A percentile compares a stretch with the other conserved stretches of the same genome.
These are phyloP conservation scores for Xerocomellus amylosporus DNA, from an alignment of 768 basidiomycete genomes.

Conservation along the genomic window DNA sequence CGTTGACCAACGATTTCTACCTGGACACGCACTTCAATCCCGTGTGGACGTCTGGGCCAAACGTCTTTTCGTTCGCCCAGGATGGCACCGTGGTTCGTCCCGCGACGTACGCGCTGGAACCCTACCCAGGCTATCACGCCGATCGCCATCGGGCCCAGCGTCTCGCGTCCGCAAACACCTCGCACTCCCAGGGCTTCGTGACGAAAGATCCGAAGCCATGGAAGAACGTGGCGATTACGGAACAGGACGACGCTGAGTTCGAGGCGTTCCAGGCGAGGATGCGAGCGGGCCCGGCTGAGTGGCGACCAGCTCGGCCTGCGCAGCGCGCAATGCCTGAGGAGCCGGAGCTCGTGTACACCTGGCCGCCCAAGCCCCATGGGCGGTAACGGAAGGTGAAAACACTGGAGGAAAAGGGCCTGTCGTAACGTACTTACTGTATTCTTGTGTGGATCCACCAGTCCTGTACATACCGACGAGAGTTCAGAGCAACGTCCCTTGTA, in stretches of 20 bases:
- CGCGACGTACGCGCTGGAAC: neutral
- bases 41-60: conserved; percentile 29
- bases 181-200: neutral
- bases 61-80: conserved; percentile 12
- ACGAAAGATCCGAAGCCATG: conserved; percentile 8
- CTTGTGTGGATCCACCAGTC: no score
- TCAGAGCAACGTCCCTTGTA: no score
- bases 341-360: no score
- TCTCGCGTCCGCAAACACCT: neutral
- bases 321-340: no score
- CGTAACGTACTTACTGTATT: no score
- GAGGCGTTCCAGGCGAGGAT: neutral
- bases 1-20: conserved; percentile 41
- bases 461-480: no score
- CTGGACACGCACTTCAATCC: conserved; percentile 42
- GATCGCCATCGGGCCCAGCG: neutral
- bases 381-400: no score
- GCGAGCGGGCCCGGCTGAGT: neutral
- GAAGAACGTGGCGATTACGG: conserved; percentile 19
- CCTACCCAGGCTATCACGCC: neutral
- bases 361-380: no score
- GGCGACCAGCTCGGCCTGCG: no score
- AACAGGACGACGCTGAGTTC: conserved; percentile 15
- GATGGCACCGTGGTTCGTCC: conserved; percentile 10
- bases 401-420: no score